Conservation (phyloP, 768 basidiomycete species). For the Collybia sp. region DNA sequence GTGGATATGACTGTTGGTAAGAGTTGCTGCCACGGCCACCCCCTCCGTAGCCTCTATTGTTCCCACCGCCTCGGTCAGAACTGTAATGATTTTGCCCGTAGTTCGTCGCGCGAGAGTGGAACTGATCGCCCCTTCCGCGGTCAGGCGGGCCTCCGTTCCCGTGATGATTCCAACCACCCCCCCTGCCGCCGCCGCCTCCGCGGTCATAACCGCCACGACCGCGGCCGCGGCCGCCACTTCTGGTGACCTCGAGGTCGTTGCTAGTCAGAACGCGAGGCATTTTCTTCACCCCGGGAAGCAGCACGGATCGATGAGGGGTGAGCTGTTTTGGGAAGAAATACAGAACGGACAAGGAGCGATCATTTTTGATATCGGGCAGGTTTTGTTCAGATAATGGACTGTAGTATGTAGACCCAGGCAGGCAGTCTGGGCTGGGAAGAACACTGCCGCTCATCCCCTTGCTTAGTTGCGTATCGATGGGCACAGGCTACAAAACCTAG, state of each 20-base stretch:
- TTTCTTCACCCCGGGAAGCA: slow-evolving; percentile 69
- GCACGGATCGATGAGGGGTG: slow-evolving; percentile 77
- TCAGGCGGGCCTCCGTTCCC: slow-evolving; percentile 24
- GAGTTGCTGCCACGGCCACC: slow-evolving; percentile 17
- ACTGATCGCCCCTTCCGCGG: slow-evolving; percentile 39
- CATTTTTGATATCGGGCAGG: slow-evolving; percentile 79
- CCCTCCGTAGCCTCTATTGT: slow-evolving; percentile 24
- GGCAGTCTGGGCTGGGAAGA: slow-evolving; percentile 79
- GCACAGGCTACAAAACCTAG: slow-evolving; percentile 53
- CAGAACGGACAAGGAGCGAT: slow-evolving; percentile 80
- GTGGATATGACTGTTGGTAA: slow-evolving; percentile 30
- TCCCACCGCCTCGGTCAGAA: slow-evolving; percentile 20
- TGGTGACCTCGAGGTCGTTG: slow-evolving; percentile 66
- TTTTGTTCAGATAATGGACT: slow-evolving; percentile 58
- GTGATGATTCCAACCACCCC: slow-evolving; percentile 25
- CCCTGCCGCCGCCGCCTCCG: slow-evolving; percentile 31
- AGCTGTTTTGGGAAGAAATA: slow-evolving; percentile 90
- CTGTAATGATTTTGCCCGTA: slow-evolving; percentile 25
- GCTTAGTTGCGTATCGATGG: slow-evolving; percentile 64
- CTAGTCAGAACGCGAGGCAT: slow-evolving; percentile 57
- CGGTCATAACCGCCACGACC: slow-evolving; percentile 45
- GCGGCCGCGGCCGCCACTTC: slow-evolving; percentile 47
- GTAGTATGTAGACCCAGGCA: slow-evolving; percentile 90
- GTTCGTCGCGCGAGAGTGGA: slow-evolving; percentile 37
- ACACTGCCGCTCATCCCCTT: slow-evolving; percentile 79